Evolutionary conservation across 108 stramenopile species (phyloP), one percentile per base, ranked within the genome.

Genomic region (Nitzschia palea): DNA sequence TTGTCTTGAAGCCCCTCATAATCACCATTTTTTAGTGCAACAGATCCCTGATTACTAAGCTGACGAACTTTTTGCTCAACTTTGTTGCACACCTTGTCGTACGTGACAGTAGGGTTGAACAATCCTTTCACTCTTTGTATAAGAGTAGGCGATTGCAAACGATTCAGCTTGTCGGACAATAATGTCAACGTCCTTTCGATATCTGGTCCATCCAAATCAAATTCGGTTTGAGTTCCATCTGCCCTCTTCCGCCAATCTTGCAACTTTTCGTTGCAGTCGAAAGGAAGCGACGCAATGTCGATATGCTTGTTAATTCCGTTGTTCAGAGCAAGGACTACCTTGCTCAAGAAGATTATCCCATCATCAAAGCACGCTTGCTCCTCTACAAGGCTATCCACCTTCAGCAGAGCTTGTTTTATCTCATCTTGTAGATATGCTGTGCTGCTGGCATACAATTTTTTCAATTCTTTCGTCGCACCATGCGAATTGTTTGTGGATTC

Each of bases 351-450:
- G 15, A 20, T 43, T 10, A 82, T 69, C 4, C 54, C 54, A 62
- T 85, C 81, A 52, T 79, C 80, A 66, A 54, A 77, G 48, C 78
- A 76, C 17, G 44, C 25, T 40, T 28, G 15, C 31, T 67, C 67
- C 4, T 44, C 33, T 1, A 71, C 77, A 55, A 36, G 27, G 3
- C 50, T 52, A 22, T 51, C 47, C 0, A 67, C 6, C 9, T 29
- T 17, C 22, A 30, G n/a, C 6, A 69, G 35, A 14, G 22, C 20
- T 32, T 60, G 50, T 5, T 58, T 68, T 23, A 76, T 18, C 44
- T 42, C n/a, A 1, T 53, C 34, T 22, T 42, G 44, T 10, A 84
- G 44, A 27, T 50, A 10, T 9, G 45, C 55, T 35, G 63, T 58
- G 9, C 44, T 54, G 4, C 58, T 53, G n/a, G 71, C 44, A 40